Evolutionary conservation across 2,329 filamentous ascomycete species (phyloP).

Genomic region (Pyrenochaeta sp.): DNA sequence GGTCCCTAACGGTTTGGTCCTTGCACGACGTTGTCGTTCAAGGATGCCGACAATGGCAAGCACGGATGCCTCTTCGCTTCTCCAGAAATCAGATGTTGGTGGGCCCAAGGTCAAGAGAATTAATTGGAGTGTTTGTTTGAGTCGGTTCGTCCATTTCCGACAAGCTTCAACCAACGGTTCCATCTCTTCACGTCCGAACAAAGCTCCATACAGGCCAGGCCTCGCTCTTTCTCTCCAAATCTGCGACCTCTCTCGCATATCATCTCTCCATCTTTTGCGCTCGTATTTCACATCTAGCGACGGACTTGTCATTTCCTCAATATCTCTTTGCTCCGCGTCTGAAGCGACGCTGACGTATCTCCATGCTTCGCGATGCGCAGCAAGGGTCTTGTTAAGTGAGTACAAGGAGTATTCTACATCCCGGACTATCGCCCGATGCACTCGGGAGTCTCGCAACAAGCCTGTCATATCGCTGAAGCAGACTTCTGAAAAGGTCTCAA

Average conservation of each 20-base stretch:
- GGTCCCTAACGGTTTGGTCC: constrained; percentile 7
- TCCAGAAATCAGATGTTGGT: constrained; percentile 12
- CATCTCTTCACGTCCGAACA: constrained; percentile 20
- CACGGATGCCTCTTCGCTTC: constrained; percentile 7
- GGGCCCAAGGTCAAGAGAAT: constrained; percentile 15
- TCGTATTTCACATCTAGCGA: constrained; percentile 4
- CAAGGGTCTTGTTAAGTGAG: constrained; percentile 18
- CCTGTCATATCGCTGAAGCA: constrained; percentile 18
- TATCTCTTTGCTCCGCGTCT: constrained; percentile 1
- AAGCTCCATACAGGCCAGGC: constrained; percentile 5
- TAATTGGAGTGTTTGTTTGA: constrained; percentile 19
- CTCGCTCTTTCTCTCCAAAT: constrained; percentile 16
- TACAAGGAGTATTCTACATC: constrained; percentile 17
- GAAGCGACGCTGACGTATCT: constrained; percentile 8
- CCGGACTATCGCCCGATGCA: constrained; percentile 7
- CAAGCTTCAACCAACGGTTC: constrained; percentile 4
- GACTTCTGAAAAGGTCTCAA: constrained; percentile 20
- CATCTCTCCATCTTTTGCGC: constrained; percentile 14
- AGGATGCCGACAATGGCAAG: constrained; percentile 17
- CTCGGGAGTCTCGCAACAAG: constrained; percentile 14
- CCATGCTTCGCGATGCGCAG: constrained; percentile 21
- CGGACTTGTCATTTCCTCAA: constrained; percentile 2
- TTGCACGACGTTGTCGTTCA: constrained; percentile 17
- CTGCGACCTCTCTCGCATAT: constrained; percentile 16
- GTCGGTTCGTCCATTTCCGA: constrained; percentile 10